Conservation (phyloP, 805 yeast species). For the Zygosaccharomyces pseudorouxii region DNA sequence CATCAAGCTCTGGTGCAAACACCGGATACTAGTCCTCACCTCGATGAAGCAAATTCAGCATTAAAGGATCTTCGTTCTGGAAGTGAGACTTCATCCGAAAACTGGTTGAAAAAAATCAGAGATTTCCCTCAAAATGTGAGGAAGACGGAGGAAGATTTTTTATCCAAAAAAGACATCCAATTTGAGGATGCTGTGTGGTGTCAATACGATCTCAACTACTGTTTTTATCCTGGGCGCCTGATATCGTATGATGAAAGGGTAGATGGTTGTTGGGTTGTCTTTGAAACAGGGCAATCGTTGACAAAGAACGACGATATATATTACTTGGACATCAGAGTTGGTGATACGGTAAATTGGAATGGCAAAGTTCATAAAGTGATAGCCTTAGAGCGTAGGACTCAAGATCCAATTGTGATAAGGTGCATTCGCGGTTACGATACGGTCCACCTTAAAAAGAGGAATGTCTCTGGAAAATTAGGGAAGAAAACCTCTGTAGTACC, state of each 20-base stretch:
- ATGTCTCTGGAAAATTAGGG: conserved; percentile 18
- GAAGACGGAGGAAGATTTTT: conserved; percentile 12
- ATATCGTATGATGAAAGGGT: conserved; percentile 20
- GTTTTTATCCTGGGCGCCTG: conserved; percentile 48
- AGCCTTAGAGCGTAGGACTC: conserved; percentile 38
- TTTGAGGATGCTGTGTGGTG: conserved; percentile 50
- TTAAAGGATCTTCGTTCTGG: neutral
- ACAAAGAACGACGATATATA: conserved; percentile 33
- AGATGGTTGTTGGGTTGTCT: conserved; percentile 18
- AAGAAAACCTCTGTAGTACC: conserved; percentile 22
- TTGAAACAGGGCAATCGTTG: conserved; percentile 20
- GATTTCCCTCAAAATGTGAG: conserved; percentile 4
- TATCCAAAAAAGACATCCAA: conserved; percentile 30
- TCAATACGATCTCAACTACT: conserved; percentile 39
- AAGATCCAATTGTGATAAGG: conserved; percentile 33
- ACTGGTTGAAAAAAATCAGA: neutral
- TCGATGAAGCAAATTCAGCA: neutral
- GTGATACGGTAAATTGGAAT: conserved; percentile 45
- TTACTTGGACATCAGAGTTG: conserved; percentile 51
- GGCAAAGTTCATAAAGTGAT: conserved; percentile 40
- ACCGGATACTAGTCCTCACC: neutral
- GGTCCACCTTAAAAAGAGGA: conserved; percentile 37
- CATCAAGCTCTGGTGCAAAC: neutral
- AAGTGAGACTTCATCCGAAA: neutral
- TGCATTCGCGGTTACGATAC: conserved; percentile 62